Base-by-base conservation (phyloP, 257 asterid genomes). In the Schizonepeta tenuifolia region DNA sequence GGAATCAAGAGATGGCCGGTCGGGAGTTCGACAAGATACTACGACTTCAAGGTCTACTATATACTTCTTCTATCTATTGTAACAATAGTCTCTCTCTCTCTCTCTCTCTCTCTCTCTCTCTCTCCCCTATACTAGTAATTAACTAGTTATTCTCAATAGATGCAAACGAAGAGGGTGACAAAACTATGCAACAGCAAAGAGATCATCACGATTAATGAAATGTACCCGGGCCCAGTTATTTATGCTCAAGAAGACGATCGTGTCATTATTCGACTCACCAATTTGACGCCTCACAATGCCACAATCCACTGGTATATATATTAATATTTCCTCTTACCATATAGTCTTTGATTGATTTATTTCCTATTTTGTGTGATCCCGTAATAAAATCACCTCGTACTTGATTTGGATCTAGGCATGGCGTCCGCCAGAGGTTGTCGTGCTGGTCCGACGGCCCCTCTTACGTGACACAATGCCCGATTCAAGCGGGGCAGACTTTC, bases 391-490 rank as follows among this genome's bases (percentile, higher is more conserved):
- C 11, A 38, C 43, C 3, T 38, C 9, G 43, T 43, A 35, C 36
- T 40, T 44, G 8, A 12, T 15, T 44, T 44, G 43, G 56, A 41
- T 49, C 36, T 77, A 89, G 96, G 96, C 96, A 87, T 67, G 93
- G 96, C 1, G 80, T 89, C 46, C 71, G 85, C 18, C 96, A 89
- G 78, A 78, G 72, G 81, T 60, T 85, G 53, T 81, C 88, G 2
- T 82, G 88, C 69, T 89, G 96, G 96, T 82, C 79, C 0, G 96
- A 89, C 46, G 96, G 96, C 18, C 96, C 96, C 47, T 83, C 89
- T 9, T 89, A 82, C 58, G 71, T 89, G 1, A 89, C 88, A 5
- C 96, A 89, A 55, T 89, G 93, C 64, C 96, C 91, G 1, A 79
- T 89, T 22, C 89, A 82, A 74, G 20, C 93, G 0, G 96, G 90